These are phyloP conservation scores for Paracamarosporium sp. DNA, from an alignment of 2,329 filamentous ascomycete species.

Conservation along the genomic window DNA sequence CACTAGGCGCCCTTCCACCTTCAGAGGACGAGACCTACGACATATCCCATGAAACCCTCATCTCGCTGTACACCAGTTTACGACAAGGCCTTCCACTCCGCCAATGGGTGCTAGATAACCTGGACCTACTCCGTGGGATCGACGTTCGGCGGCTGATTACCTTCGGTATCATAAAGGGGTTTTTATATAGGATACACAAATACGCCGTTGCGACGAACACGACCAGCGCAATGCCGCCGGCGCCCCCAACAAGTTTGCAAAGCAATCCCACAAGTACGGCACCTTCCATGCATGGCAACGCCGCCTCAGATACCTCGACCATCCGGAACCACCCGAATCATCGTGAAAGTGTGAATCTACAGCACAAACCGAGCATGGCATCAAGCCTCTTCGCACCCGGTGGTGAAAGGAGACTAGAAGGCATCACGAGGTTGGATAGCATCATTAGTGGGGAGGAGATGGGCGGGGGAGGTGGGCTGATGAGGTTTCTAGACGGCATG, in stretches of 20 bases:
- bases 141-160: slow-evolving; percentile 92
- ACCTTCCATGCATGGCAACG: slow-evolving; percentile 11
- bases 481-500: slow-evolving; percentile 74
- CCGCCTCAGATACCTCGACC: slow-evolving; percentile 10
- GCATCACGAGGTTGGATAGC: slow-evolving; percentile 17
- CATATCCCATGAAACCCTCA: slow-evolving; percentile 57
- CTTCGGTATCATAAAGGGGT: slow-evolving; percentile 94
- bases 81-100: slow-evolving; percentile 82
- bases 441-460: slow-evolving; percentile 24
- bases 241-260: slow-evolving; percentile 34
- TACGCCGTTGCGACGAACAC: slow-evolving; percentile 70
- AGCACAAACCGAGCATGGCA: slow-evolving; percentile 17
- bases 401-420: slow-evolving; percentile 11
- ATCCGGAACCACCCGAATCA: slow-evolving; percentile 12
- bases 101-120: slow-evolving; percentile 83
- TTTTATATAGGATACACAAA: slow-evolving; percentile 91
- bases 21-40: slow-evolving; percentile 12
- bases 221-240: slow-evolving; percentile 23
- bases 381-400: slow-evolving; percentile 6
- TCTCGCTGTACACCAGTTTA: slow-evolving; percentile 86
- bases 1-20: neutral
- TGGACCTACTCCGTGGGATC: slow-evolving; percentile 74
- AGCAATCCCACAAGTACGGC: slow-evolving; percentile 17
- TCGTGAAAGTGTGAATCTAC: slow-evolving; percentile 22
- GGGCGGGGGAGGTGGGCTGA: slow-evolving; percentile 54